These are phyloP conservation scores for Penicillium concentricum DNA, from an alignment of 2,329 filamentous ascomycete species.

Conservation along the genomic window DNA sequence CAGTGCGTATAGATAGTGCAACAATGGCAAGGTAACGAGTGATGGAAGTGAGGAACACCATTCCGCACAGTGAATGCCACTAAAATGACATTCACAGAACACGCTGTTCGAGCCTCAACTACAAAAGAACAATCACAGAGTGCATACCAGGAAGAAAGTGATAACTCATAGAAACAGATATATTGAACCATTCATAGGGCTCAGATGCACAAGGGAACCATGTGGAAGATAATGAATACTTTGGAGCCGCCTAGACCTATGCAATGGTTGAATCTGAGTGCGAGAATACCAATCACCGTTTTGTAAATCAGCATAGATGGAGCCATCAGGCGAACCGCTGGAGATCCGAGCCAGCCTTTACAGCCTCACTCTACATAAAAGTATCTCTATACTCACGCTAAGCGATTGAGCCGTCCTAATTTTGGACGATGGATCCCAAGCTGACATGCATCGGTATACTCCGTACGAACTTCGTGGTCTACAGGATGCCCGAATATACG, in stretches of 20 bases:
- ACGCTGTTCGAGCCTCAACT: slow-evolving; percentile 5
- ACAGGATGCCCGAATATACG: not conserved
- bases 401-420: not conserved
- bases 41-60: slow-evolving; percentile 1
- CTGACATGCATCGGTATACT: slow-evolving; percentile 5
- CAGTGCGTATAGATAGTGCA: slow-evolving; percentile 3
- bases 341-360: slow-evolving; percentile 7
- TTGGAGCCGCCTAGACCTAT: not conserved
- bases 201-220: not conserved
- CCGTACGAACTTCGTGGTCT: not conserved
- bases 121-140: not conserved
- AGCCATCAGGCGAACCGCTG: not conserved
- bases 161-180: not conserved
- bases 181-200: not conserved
- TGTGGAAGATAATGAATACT: slow-evolving; percentile 5
- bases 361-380: slow-evolving; percentile 6
- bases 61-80: slow-evolving; percentile 6
- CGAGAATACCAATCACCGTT: not conserved
- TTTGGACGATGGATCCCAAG: not conserved
- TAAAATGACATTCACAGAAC: slow-evolving; percentile 6
- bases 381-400: not conserved
- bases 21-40: slow-evolving; percentile 5
- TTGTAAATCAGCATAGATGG: not conserved
- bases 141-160: not conserved
- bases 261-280: not conserved